Percentiles rank a stretch among this genome's conserved stretches.
These are phyloP conservation scores for Paraglomus brasilianum DNA, from an alignment of 192 early-diverging fungal species.

Conservation along the genomic window DNA sequence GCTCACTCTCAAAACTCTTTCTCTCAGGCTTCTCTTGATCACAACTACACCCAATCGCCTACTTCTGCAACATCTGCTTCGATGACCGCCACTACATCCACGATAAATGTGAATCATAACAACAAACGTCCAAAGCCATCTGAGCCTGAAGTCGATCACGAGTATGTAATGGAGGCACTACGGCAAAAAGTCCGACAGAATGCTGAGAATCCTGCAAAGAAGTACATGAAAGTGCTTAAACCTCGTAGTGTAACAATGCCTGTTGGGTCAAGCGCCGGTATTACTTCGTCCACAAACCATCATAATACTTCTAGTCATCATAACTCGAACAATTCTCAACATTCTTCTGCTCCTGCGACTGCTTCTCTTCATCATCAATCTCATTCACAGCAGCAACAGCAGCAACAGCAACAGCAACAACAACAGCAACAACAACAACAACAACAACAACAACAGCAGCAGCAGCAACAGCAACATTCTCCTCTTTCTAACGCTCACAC, in stretches of 20 bases:
- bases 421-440: constrained; percentile 31
- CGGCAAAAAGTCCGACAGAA: constrained; percentile 43
- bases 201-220: constrained; percentile 33
- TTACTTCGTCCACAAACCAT: background rate
- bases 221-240: constrained; percentile 29
- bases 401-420: constrained; percentile 25
- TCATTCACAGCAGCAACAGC: constrained; percentile 20
- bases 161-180: constrained; percentile 48
- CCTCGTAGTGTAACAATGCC: constrained; percentile 27
- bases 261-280: background rate
- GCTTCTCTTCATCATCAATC: constrained; percentile 27
- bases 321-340: constrained; percentile 31
- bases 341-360: constrained; percentile 33
- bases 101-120: background rate
- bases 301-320: constrained; percentile 26
- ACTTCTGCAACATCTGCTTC: background rate
- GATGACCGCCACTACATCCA: no score
- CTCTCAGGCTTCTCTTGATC: constrained; percentile 18
- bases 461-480: constrained; percentile 18
- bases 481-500: constrained; percentile 31
- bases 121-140: constrained; percentile 28
- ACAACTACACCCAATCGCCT: constrained; percentile 27
- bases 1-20: constrained; percentile 22
- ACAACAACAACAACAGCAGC: constrained; percentile 11
- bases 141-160: constrained; percentile 45